A percentile compares a stretch with the other conserved stretches of the same genome.
phyloP scores from a whole-genome alignment of 1,284 basidiomycete species.

The Tilletiopsis washingtonensis region DNA sequence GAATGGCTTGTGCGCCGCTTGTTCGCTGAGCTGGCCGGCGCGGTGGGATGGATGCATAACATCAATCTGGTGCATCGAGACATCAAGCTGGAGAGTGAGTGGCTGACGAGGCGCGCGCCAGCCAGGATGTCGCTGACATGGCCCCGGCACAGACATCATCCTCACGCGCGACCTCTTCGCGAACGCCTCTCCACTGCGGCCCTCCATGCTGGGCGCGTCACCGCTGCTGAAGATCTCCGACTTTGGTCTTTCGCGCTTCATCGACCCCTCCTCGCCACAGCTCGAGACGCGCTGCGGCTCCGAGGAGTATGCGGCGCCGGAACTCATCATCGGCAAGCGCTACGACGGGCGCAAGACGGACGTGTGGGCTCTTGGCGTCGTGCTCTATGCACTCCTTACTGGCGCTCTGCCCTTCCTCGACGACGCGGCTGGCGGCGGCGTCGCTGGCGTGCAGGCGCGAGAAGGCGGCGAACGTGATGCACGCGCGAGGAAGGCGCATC shows the following conservation, averaged over 20 bases:
- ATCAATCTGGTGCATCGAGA: slow-evolving; percentile 82
- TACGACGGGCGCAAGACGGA: slow-evolving; percentile 97
- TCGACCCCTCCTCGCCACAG: slow-evolving; percentile 62
- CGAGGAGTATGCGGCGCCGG: slow-evolving; percentile 84
- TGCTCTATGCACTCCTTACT: slow-evolving; percentile 91
- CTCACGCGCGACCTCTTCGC: slow-evolving; percentile 28
- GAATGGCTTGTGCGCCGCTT: slow-evolving; percentile 57
- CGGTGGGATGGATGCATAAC: slow-evolving; percentile 81
- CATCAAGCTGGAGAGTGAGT: slow-evolving; percentile 86
- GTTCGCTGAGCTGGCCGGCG: slow-evolving; percentile 69
- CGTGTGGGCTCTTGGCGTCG: slow-evolving; percentile 97
- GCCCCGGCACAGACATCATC: slow-evolving; percentile 25
- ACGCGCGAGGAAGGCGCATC: slow-evolving; percentile 32
- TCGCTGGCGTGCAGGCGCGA: slow-evolving; percentile 5
- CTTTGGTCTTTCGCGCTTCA: slow-evolving; percentile 80
- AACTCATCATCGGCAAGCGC: slow-evolving; percentile 84
- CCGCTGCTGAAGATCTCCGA: slow-evolving; percentile 80
- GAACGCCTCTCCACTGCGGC: slow-evolving; percentile 8
- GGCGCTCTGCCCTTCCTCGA: slow-evolving; percentile 53
- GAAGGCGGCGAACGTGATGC: slow-evolving; percentile 25
- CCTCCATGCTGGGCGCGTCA: slow-evolving; percentile 17
- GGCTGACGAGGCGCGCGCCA: too few relatives aligned
- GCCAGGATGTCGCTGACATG: too few relatives aligned
- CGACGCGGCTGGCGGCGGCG: slow-evolving; percentile 6
- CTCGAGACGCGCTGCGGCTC: slow-evolving; percentile 81